These are phyloP conservation scores for Cryptococcus floricola DNA, from an alignment of 1,284 basidiomycete species.

Conservation along the genomic window DNA sequence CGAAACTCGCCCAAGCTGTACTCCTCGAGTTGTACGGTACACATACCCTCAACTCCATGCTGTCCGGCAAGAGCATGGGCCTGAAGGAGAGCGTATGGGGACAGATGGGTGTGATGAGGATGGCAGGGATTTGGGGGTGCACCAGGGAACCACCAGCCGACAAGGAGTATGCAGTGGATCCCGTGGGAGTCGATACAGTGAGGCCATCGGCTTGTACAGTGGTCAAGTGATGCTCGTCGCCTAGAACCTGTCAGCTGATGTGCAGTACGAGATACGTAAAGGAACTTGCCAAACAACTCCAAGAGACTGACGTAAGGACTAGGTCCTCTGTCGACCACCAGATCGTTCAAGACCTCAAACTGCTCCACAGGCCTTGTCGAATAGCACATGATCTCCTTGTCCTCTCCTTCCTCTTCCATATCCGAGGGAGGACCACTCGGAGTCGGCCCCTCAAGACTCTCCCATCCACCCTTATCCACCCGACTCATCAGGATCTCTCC, in stretches of 20 bases:
- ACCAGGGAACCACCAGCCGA: slow-evolving; percentile 97
- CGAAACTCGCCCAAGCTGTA: slow-evolving; percentile 98
- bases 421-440: slow-evolving; percentile 5
- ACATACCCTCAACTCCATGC: slow-evolving; percentile 96
- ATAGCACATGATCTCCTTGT: slow-evolving; percentile 98
- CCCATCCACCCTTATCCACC: slow-evolving; percentile 84
- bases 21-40: slow-evolving; percentile 97
- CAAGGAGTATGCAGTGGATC: slow-evolving; percentile 97
- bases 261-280: neutral
- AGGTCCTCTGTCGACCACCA: slow-evolving; percentile 96
- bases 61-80: slow-evolving; percentile 96
- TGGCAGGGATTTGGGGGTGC: slow-evolving; percentile 94
- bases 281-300: slow-evolving; percentile 84
- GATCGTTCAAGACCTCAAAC: slow-evolving; percentile 96
- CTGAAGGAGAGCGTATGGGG: slow-evolving; percentile 98
- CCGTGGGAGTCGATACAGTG: slow-evolving; percentile 93
- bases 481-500: slow-evolving; percentile 94
- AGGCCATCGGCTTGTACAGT: slow-evolving; percentile 98
- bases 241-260: slow-evolving; percentile 49
- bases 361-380: slow-evolving; percentile 91
- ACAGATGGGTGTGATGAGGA: slow-evolving; percentile 96
- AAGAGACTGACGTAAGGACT: slow-evolving; percentile 95
- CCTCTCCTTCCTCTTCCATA: slow-evolving; percentile 54
- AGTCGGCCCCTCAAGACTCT: slow-evolving; percentile 72
- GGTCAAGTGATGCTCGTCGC: slow-evolving; percentile 98